Base-by-base conservation (phyloP, 257 asterid genomes). In the Jaltomata sinuosa region DNA sequence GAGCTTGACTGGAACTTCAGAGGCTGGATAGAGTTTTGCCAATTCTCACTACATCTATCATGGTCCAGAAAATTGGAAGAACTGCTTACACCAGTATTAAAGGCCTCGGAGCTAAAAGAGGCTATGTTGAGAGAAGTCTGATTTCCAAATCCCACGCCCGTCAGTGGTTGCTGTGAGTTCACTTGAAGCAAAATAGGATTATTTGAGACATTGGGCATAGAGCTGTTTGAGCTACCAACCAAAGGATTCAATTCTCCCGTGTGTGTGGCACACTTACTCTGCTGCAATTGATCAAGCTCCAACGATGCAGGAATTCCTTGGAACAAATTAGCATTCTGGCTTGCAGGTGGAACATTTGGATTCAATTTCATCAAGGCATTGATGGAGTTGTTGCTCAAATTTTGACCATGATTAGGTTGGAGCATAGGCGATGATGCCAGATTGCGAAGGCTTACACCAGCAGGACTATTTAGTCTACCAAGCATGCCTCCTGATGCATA, bases 381-480 rank as follows among this genome's bases (percentile, higher is more conserved):
- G 57, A 86, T 68, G 49, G 97, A 85, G 88, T 81, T 88, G 87
- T 83, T 88, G 89, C 89, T 91, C 87, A 89, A 57, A 86, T 84
- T 93, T 87, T 90, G 95, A 80, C 88, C 77, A 59, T 89, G 97
- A 80, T 80, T 88, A 0, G 92, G 92, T 57, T 90, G 98, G 87
- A 90, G 86, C 38, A 92, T 86, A 1, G 94, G 54, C 16, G 93
- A 83, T 34, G 91, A 88, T 83, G 91, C 82, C 76, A 92, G 87
- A 85, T 81, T 91, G 64, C 74, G 93, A 72, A 93, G 89, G 90
- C 85, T 91, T 57, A 94, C 83, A 81, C 89, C 92, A 18, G 90
- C 87, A 11, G 97, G 91, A 76, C 92, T 91, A 86, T 94, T 93
- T 54, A 95, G 90, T 86, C 97, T 91, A 32, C 96, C 93, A 34